A percentile compares a stretch with the other conserved stretches of the same genome.
phyloP scores from a whole-genome alignment of 169 alveolate species.

The Cryptosporidium ryanae region DNA sequence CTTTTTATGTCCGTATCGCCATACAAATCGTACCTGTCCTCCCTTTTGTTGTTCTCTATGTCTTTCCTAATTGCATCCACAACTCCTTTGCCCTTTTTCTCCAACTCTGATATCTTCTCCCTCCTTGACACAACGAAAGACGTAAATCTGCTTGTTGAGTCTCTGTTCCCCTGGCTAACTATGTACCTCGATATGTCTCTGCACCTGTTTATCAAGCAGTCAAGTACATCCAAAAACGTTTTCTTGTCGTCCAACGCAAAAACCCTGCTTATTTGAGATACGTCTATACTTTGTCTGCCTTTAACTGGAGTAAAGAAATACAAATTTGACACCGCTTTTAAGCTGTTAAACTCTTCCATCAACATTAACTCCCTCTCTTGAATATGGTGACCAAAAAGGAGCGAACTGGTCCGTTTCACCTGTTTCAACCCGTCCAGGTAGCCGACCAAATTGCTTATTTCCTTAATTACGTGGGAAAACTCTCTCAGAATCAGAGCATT shows the following conservation, averaged over 20 bases:
- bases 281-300: background rate
- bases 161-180: background rate
- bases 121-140: too few relatives aligned
- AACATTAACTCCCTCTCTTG: constrained; percentile 36
- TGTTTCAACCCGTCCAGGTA: too few relatives aligned
- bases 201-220: background rate
- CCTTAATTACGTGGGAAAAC: too few relatives aligned
- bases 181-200: background rate
- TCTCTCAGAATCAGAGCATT: too few relatives aligned
- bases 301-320: constrained; percentile 4
- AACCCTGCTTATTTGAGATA: too few relatives aligned
- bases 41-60: background rate
- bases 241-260: background rate
- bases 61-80: background rate
- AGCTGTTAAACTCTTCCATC: constrained; percentile 23
- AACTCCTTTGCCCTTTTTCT: background rate
- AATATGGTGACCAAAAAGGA: background rate
- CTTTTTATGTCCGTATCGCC: background rate
- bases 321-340: constrained; percentile 2
- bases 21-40: background rate
- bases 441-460: too few relatives aligned
- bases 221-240: constrained; percentile 33
- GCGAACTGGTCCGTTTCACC: too few relatives aligned
- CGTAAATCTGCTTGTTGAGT: background rate
- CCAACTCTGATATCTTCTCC: background rate